Conservation (phyloP, 2,329 filamentous ascomycete genomes). For the Claviceps africana region DNA sequence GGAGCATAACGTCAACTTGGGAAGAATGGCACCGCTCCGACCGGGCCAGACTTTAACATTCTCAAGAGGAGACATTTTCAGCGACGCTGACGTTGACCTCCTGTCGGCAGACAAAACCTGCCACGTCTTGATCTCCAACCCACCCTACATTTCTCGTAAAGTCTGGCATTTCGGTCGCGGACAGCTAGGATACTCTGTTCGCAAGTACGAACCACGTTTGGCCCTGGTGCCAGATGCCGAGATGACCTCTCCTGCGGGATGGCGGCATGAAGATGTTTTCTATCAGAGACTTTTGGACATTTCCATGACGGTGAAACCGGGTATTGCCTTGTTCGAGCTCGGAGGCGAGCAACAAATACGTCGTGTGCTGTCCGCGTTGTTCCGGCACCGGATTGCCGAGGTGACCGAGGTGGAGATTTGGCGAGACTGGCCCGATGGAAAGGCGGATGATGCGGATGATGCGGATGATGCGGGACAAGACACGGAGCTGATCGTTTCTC, state of each 20-base stretch:
- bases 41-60: conserved; percentile 27
- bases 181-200: conserved; percentile 55
- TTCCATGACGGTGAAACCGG: conserved; percentile 33
- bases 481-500: conserved; percentile 11
- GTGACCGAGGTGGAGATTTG: conserved; percentile 47
- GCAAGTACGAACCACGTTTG: conserved; percentile 64
- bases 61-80: conserved; percentile 34
- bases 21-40: conserved; percentile 10
- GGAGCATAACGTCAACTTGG: conserved; percentile 38
- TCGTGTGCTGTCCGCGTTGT: conserved; percentile 42
- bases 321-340: conserved; percentile 54
- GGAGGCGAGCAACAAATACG: conserved; percentile 54
- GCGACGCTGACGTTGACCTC: conserved; percentile 20
- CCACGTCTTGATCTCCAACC: conserved; percentile 73
- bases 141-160: conserved; percentile 67
- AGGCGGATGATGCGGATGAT: conserved; percentile 6
- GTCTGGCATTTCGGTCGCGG: conserved; percentile 25
- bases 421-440: conserved; percentile 49
- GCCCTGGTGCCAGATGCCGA: conserved; percentile 51
- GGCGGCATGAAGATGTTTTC: conserved; percentile 40
- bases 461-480: conserved; percentile 13
- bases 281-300: conserved; percentile 51
- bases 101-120: conserved; percentile 15
- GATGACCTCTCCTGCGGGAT: conserved; percentile 17
- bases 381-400: conserved; percentile 14